These are phyloP conservation scores for Ceriops zippeliana DNA, from an alignment of 345 rosid species.

Conservation along the genomic window DNA sequence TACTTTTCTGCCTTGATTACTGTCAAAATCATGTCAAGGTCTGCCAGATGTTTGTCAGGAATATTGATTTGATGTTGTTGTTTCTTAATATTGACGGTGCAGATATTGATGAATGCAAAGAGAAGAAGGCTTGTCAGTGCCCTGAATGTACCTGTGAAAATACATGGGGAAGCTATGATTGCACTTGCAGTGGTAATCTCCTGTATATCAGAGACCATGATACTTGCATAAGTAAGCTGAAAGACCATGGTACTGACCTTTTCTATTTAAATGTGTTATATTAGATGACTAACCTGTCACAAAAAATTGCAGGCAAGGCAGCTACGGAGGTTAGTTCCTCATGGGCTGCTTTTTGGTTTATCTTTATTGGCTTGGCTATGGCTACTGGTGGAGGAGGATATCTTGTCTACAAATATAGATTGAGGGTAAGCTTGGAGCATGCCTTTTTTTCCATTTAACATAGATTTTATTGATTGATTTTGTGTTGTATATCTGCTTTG, in stretches of 20 bases:
- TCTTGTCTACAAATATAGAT: conserved; percentile 79
- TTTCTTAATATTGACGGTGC: conserved; percentile 4
- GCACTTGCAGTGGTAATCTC: conserved; percentile 85
- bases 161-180: conserved; percentile 92
- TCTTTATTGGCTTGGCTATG: conserved; percentile 69
- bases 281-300: not conserved
- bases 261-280: not conserved
- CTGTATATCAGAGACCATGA: conserved; percentile 90
- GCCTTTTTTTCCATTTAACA: not conserved
- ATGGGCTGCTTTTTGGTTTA: conserved; percentile 92
- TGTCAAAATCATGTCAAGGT: not conserved
- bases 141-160: conserved; percentile 90
- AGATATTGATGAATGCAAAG: conserved; percentile 95
- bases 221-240: conserved; percentile 83
- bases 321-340: conserved; percentile 70
- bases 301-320: conserved; percentile 54
- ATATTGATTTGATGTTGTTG: not conserved
- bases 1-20: not conserved
- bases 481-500: no score
- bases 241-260: not conserved
- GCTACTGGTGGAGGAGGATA: conserved; percentile 82
- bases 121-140: conserved; percentile 92
- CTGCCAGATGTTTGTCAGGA: not conserved
- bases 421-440: conserved; percentile 57
- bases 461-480: no score